Conservation (phyloP, 441 rosid genomes). For the Gossypium gossypioides region DNA sequence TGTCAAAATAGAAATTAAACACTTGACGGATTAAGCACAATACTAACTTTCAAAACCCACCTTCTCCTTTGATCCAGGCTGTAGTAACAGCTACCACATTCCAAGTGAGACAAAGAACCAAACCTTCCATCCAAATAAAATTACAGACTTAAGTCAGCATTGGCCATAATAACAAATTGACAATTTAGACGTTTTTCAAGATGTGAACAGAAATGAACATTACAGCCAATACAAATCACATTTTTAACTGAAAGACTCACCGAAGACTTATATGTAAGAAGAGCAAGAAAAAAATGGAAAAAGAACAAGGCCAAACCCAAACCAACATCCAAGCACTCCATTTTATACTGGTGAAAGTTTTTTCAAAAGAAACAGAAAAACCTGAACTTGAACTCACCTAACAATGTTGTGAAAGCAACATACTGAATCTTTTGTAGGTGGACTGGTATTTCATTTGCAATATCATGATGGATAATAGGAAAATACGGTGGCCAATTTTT, state of each 20-base stretch:
- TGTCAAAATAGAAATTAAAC: constrained; percentile 7
- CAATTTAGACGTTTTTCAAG: not conserved
- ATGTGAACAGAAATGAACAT: not conserved
- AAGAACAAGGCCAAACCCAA: not conserved
- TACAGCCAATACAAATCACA: not conserved
- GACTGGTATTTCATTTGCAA: constrained; percentile 81
- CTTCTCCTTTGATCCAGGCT: constrained; percentile 94
- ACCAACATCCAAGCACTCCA: not conserved
- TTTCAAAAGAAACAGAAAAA: not conserved
- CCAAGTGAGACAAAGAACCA: constrained; percentile 74
- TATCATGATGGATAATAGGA: constrained; percentile 90
- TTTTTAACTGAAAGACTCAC: not conserved
- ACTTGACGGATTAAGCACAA: not conserved
- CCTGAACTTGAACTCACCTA: constrained; percentile 44
- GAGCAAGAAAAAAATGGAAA: not conserved
- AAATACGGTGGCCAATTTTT: constrained; percentile 93
- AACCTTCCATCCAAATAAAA: constrained; percentile 41
- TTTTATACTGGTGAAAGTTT: not conserved
- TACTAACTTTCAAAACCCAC: constrained; percentile 26
- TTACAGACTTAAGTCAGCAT: not conserved
- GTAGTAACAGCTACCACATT: constrained; percentile 78
- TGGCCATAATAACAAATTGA: not conserved
- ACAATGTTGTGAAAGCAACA: constrained; percentile 81
- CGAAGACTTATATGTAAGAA: not conserved
- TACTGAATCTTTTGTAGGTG: constrained; percentile 84